A percentile compares a stretch with the other conserved stretches of the same genome.
Evolutionary conservation across 371 early-diverging fungal species (phyloP).

Genomic region (Mucor irregularis): DNA sequence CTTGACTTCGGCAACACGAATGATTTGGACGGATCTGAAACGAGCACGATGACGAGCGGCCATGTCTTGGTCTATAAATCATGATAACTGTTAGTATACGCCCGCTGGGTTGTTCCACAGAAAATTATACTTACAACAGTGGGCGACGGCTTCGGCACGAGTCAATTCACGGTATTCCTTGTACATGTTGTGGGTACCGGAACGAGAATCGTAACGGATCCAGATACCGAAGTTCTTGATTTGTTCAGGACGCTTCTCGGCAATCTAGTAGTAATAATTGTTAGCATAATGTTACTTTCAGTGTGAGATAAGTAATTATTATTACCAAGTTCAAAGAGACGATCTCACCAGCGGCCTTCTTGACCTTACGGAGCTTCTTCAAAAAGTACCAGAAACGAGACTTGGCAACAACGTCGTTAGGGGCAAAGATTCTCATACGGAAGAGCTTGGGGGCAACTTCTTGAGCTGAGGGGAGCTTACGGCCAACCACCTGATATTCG

Average conservation of each 20-base stretch:
- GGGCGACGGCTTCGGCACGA: constrained; percentile 88
- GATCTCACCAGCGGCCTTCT: constrained; percentile 95
- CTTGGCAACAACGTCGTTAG: constrained; percentile 97
- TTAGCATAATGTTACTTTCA: too few relatives aligned
- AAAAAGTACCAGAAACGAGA: constrained; percentile 98
- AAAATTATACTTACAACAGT: constrained; percentile 72
- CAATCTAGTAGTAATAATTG: constrained; percentile 63
- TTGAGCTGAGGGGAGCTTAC: constrained; percentile 88
- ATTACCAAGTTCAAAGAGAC: constrained; percentile 92
- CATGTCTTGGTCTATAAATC: constrained; percentile 91
- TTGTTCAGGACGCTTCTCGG: constrained; percentile 85
- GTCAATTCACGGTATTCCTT: constrained; percentile 98
- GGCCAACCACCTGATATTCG: constrained; percentile 72
- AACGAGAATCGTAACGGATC: constrained; percentile 97
- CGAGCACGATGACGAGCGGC: constrained; percentile 98
- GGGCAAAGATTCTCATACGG: constrained; percentile 97
- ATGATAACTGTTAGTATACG: too few relatives aligned
- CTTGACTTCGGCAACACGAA: constrained; percentile 92
- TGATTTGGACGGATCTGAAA: constrained; percentile 97
- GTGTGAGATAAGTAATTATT: too few relatives aligned
- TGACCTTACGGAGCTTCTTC: constrained; percentile 96
- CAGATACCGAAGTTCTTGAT: constrained; percentile 99
- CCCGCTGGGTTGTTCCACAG: too few relatives aligned
- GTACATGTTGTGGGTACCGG: constrained; percentile 99
- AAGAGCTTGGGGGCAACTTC: constrained; percentile 93